Base-by-base conservation (phyloP, 345 rosid genomes). In the Garcia nutans region DNA sequence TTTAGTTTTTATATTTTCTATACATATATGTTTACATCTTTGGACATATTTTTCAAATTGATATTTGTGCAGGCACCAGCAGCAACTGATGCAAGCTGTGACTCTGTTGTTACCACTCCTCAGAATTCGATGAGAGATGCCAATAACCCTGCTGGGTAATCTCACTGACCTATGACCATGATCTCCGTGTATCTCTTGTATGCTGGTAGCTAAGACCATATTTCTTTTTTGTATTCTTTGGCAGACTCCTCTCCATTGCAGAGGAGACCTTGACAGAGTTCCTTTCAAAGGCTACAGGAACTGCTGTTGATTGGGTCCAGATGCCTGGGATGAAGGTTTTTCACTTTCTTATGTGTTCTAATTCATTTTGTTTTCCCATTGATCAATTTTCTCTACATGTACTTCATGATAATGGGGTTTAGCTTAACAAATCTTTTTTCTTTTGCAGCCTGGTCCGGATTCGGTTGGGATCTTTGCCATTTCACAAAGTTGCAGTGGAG, bases 241-340 rank as follows among this genome's bases (percentile, higher is more conserved):
- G 72, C 87, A 96, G 99, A 86, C 94, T 96, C 87, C 97, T 96
- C 82, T 91, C 98, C 52, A 91, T 96, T 76, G 99, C 99, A 5
- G 98, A 96, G 94, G 97, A 93, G 93, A 92, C 99, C 71, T 91
- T 96, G 94, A 89, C 98, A 87, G 97, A 93, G 94, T 96, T 96
- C 97, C 99, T 96, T 82, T 92, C 98, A 80, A 96, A 96, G 97
- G 99, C 99, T 91, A 96, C 98, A 74, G 99, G 99, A 96, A 96
- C 99, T 88, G 98, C 97, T 92, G 97, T 96, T 76, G 98, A 96
- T 89, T 96, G 99, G 99, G 97, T 96, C 89, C 99, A 96, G 92
- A 91, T 96, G 99, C 98, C 98, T 88, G 99, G 99, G 97, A 96
- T 96, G 99, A 96, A 96, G 99, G 99, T 96, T 65, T 76, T 63